phyloP scores from a whole-genome alignment of 805 yeast species.

The Jamesozyma spencerorum region DNA sequence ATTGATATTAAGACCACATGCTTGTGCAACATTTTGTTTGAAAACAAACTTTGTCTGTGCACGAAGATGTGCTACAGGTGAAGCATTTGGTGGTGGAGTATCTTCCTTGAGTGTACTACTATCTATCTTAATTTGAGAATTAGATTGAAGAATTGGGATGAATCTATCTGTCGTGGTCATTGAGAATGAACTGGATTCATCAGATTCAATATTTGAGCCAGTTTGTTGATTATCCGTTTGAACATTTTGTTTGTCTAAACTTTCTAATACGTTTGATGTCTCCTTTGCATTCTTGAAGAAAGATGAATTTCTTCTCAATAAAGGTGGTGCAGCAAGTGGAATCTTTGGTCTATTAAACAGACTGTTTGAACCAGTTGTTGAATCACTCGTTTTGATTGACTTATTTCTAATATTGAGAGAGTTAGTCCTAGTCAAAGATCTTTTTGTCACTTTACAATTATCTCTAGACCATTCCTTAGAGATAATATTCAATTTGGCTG shows the following conservation, averaged over 20 bases:
- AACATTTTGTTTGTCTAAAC: neutral
- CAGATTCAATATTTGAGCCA: neutral
- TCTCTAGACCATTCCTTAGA: constrained; percentile 22
- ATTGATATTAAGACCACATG: constrained; percentile 81
- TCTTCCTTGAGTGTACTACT: constrained; percentile 28
- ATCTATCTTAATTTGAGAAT: constrained; percentile 30
- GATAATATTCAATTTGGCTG: constrained; percentile 39
- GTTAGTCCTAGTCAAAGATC: constrained; percentile 17
- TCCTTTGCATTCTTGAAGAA: constrained; percentile 22
- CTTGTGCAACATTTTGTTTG: constrained; percentile 81
- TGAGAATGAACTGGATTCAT: neutral
- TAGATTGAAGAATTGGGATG: constrained; percentile 48
- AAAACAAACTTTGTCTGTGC: constrained; percentile 42
- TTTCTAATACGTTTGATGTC: constrained; percentile 5
- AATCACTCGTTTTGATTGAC: neutral
- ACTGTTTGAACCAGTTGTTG: neutral
- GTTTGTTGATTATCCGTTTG: neutral
- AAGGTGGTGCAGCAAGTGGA: constrained; percentile 24
- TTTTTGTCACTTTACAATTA: constrained; percentile 16
- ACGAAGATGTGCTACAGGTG: constrained; percentile 36
- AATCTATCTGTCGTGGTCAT: constrained; percentile 42
- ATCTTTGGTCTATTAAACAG: constrained; percentile 20
- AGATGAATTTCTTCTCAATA: constrained; percentile 27
- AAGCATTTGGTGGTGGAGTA: constrained; percentile 39
- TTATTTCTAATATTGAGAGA: constrained; percentile 20